Evolutionary conservation across 2,329 filamentous ascomycete species (phyloP).

Genomic region (Boeremia lycopersici): DNA sequence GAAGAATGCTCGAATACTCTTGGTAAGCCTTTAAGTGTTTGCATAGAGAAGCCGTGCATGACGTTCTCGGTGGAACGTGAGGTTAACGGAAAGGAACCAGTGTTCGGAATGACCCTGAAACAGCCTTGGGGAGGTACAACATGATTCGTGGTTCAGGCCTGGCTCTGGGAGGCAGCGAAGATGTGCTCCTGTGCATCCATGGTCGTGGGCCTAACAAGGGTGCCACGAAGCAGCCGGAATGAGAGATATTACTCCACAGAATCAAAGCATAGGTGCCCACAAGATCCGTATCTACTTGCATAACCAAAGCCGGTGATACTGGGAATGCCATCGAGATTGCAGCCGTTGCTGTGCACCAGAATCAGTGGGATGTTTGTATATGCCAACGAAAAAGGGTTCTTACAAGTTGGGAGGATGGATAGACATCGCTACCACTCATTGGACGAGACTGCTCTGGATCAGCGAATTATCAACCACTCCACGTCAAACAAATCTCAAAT

Average conservation of each 20-base stretch:
- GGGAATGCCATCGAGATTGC: constrained; percentile 16
- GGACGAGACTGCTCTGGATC: background rate
- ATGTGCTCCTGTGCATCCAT: constrained; percentile 6
- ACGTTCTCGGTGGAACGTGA: constrained; percentile 9
- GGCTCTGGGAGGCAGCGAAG: background rate
- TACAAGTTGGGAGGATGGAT: background rate
- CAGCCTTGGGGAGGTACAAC: background rate
- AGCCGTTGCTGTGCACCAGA: constrained; percentile 8
- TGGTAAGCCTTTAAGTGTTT: constrained; percentile 1
- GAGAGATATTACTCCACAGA: constrained; percentile 11
- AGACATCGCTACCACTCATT: background rate
- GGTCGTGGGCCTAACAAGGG: constrained; percentile 14
- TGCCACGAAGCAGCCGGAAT: constrained; percentile 16
- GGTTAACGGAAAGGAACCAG: background rate
- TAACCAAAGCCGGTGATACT: constrained; percentile 7
- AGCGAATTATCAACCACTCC: background rate
- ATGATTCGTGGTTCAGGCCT: constrained; percentile 3
- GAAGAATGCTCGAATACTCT: constrained; percentile 13
- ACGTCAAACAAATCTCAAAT: no score
- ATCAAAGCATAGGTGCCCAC: constrained; percentile 4
- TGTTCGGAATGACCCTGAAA: constrained; percentile 12
- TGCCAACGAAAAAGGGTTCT: background rate
- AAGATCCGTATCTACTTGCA: constrained; percentile 4
- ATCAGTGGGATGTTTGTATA: constrained; percentile 5
- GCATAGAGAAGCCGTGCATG: constrained; percentile 5